Base-by-base conservation (phyloP, 495 filamentous ascomycete species). In the Jackrogersella multiformis region DNA sequence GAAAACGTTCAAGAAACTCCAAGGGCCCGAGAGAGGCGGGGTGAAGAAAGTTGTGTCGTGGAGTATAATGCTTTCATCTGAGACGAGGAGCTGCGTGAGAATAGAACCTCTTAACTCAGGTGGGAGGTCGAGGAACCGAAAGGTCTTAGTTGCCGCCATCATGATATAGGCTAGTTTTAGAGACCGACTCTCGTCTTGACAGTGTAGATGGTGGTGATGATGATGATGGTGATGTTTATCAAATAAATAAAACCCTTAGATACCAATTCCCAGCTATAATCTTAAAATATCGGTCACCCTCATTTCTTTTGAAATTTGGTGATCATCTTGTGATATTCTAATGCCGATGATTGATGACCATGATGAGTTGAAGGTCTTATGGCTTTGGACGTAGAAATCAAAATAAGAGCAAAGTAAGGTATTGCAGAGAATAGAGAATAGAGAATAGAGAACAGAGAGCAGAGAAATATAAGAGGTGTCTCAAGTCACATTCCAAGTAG, bases 101-200 rank as follows among this genome's bases (percentile, higher is more conserved):
- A 98, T 96, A 58, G 82, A 81, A 71, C 94, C 88, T 45, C 95
- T 88, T 32, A 90, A 85, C 5, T 94, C 88, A 48, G 79, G 67
- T 2, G 95, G 94, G 10, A 99, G 85, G 74, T 97, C 94, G 15
- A 72, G 63, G 49, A 74, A 74, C 15, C 54, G 72, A 9, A 74
- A 74, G 28, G 20, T 9, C 0, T 42, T 35, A 10, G 9, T 39
- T 16, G 48, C 16, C 12, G 57, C 35, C 62, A 66, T 71, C 7
- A 20, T 46, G 9, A n/a, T 39, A 13, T n/a, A 5, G 9, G 3
- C 38, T 44, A n/a, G n/a, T 38, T 38, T 13, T 15, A 38, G 23
- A 16, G 24, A 51, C 18, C 39, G 46, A 18, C 26, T 38, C 6
- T 30, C 10, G n/a, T n/a, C n/a, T n/a, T n/a, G n/a, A n/a, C n/a